Base-by-base conservation (phyloP, 805 yeast species). In the Candida ficus region DNA sequence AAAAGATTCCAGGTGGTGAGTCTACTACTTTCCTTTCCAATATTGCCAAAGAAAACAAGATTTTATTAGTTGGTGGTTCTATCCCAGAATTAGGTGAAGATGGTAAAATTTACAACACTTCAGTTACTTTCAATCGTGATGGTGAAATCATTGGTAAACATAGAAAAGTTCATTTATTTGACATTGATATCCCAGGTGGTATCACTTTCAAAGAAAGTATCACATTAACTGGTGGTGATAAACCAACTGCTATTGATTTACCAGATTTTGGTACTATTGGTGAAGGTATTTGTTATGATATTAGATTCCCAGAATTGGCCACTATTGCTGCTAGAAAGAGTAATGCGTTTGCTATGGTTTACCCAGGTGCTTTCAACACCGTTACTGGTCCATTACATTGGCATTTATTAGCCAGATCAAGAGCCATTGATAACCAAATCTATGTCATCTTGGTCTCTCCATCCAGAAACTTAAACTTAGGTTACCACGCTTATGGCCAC, bases 171-270 rank as follows among this genome's bases (percentile, higher is more conserved):
- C 99, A 91, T 58, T 62, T 91, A 46, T 91, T 91, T 55, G 98
- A 91, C 58, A 86, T 91, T 45, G 95, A 89, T 49, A 89, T 93
- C 43, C 97, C 97, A 5, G 83, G 84, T 42, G 93, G 95, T 29
- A 90, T 93, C 61, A 79, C 90, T 7, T 93, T 93, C 71, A 79
- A 83, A 59, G 99, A 93, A 58, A 80, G 90, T 39, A 70, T 71
- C 33, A 78, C 90, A 3, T 68, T 93, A 45, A 73, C 83, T 9
- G 87, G 88, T 10, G 99, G 99, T 26, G 67, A 75, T 50, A 81
- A 82, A 56, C 83, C 95, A 30, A 88, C 99, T 1, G 83, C 88
- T 7, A 45, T 56, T 26, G 42, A 46, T 20, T 31, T 55, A 20
- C 54, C 53, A 14, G 56, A 39, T 23, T 75, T 82, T 50, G 61